Base-by-base conservation (phyloP, 495 filamentous ascomycete genomes). In the Hyaloscypha bicolor region DNA sequence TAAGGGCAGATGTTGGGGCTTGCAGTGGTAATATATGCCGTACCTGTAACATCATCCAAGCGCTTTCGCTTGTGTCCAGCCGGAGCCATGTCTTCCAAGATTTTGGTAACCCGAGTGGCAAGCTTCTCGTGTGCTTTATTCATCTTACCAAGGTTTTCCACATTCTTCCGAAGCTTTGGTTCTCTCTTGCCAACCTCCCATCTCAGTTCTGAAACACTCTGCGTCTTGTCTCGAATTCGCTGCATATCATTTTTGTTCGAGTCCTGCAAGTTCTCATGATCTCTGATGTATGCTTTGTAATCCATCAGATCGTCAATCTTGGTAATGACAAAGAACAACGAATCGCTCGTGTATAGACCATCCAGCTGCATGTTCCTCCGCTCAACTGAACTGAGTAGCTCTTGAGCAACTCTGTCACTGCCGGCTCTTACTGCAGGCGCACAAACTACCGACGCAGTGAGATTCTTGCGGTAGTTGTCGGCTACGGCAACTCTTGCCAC, bases 401-500 rank as follows among this genome's bases (percentile, higher is more conserved):
- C 53, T 9, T 9, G 6, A n/a, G 53, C 63, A 42, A 31, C 62
- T 33, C 60, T 30, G 16, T 64, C 59, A 6, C 22, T 16, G 12
- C 53, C 65, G 6, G 51, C 68, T 19, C 68, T 29, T 29, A 6
- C 14, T 12, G 60, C 55, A 63, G 42, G 14, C 19, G 64, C 69
- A 33, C 65, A 33, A 33, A 71, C 57, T 9, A 55, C 30, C 12
- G 66, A 62, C 0, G 59, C 62, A 6, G 61, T 42, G 16, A 71
- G 51, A 39, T 79, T 76, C 70, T 88, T 85, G 77, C 88, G 86
- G 71, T 90, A 92, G 2, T 79, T 81, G 29, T 82, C 78, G 0
- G 87, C 87, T 12, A 91, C 84, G 1, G 82, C 83, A 6, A 82
- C 81, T 52, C 90, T 80, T 37, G 88, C 90, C 1, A 83, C 80